Evolutionary conservation across 2,329 filamentous ascomycete genomes (phyloP).

Genomic region (Phialocephala subalpina): DNA sequence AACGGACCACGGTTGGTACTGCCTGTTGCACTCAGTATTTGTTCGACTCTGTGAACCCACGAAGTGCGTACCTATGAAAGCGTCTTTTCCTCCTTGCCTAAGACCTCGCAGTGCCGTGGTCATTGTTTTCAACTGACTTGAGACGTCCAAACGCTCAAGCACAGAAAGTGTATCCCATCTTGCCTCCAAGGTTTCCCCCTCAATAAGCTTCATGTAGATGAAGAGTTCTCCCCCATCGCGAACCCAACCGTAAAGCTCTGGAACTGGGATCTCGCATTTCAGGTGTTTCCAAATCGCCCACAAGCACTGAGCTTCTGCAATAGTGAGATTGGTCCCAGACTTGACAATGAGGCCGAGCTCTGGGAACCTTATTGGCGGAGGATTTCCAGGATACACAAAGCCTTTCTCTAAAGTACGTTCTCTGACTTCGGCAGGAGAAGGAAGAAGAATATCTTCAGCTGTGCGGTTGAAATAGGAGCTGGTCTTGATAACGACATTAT

Average conservation of each 20-base stretch:
- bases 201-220: conserved; percentile 23
- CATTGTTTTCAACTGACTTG: conserved; percentile 21
- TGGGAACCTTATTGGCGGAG: conserved; percentile 17
- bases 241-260: conserved; percentile 20
- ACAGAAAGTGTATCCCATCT: conserved; percentile 21
- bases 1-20: conserved; percentile 15
- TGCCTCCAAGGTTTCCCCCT: conserved; percentile 23
- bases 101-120: conserved; percentile 19
- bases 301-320: conserved; percentile 21
- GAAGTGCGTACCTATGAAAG: conserved; percentile 22
- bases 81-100: conserved; percentile 17
- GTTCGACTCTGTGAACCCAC: conserved; percentile 13
- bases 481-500: conserved; percentile 20
- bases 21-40: conserved; percentile 17
- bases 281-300: conserved; percentile 18
- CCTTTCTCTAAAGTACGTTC: conserved; percentile 16
- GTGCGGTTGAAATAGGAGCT: conserved; percentile 20
- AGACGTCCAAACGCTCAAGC: conserved; percentile 21
- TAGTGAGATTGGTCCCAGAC: conserved; percentile 17
- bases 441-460: conserved; percentile 22
- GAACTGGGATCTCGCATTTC: conserved; percentile 19
- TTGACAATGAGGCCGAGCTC: conserved; percentile 21
- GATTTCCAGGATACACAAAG: conserved; percentile 16
- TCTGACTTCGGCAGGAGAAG: conserved; percentile 22
- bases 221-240: conserved; percentile 18